Evolutionary conservation across 306 rosid genomes (phyloP).

Genomic region (Rosa rugosa): DNA sequence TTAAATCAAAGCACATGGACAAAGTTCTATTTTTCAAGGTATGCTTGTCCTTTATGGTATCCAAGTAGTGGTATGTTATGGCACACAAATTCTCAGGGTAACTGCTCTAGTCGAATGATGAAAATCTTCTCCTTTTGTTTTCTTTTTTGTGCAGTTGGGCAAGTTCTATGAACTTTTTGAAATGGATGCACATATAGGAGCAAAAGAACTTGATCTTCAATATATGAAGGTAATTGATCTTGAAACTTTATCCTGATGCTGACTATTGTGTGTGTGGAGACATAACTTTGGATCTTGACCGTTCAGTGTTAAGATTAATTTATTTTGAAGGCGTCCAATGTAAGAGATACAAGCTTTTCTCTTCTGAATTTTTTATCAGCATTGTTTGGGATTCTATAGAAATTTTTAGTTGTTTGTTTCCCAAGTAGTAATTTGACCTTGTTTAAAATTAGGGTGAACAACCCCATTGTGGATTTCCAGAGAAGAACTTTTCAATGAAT

Average conservation of each 20-base stretch:
- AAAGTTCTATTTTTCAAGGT: slow-evolving; percentile 96
- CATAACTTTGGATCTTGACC: background rate
- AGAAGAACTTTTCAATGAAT: slow-evolving; percentile 77
- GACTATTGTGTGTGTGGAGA: background rate
- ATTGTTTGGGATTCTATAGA: slow-evolving; percentile 4
- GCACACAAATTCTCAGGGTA: slow-evolving; percentile 8
- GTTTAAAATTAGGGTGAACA: slow-evolving; percentile 72
- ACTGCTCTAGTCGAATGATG: slow-evolving; percentile 25
- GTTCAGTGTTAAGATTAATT: background rate
- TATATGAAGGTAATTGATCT: slow-evolving; percentile 69
- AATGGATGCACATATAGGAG: slow-evolving; percentile 94
- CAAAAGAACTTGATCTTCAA: slow-evolving; percentile 83
- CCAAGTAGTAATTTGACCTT: slow-evolving; percentile 18
- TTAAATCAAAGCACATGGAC: slow-evolving; percentile 94
- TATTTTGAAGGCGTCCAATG: background rate
- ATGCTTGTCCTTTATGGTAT: slow-evolving; percentile 16
- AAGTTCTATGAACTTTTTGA: slow-evolving; percentile 95
- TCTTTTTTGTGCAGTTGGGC: slow-evolving; percentile 64
- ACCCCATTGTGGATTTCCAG: slow-evolving; percentile 99
- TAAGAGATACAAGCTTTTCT: background rate
- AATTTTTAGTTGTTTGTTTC: background rate
- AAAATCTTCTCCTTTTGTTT: slow-evolving; percentile 22
- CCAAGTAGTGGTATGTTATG: slow-evolving; percentile 16
- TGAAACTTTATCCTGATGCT: background rate
- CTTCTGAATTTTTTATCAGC: background rate